These are phyloP conservation scores for Dendrobium officinale DNA, from an alignment of 106 monocot species.

Conservation along the genomic window DNA sequence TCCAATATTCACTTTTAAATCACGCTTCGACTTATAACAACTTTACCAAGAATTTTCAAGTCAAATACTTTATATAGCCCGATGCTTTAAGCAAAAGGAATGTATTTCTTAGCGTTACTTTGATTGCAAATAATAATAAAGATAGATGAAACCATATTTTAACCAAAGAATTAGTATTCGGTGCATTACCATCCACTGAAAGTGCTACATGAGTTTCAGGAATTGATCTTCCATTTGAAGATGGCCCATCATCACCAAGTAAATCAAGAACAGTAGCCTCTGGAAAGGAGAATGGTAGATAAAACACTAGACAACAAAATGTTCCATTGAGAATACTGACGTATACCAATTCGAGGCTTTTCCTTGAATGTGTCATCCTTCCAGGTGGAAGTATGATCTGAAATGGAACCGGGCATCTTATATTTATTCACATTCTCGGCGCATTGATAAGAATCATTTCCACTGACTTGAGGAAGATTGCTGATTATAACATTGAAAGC, in stretches of 20 bases:
- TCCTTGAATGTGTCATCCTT: conserved; percentile 1
- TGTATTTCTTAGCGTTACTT: background rate
- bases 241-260: conserved; percentile 45
- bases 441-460: conserved; percentile 5
- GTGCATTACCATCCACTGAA: conserved; percentile 59
- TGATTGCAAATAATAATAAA: background rate
- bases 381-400: background rate
- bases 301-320: background rate
- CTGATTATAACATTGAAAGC: background rate
- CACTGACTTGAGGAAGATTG: background rate
- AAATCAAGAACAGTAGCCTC: conserved; percentile 62
- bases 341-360: conserved; percentile 21
- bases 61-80: background rate
- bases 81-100: background rate
- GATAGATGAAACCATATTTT: background rate
- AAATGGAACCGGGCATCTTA: conserved; percentile 9
- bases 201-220: conserved; percentile 73
- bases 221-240: conserved; percentile 21
- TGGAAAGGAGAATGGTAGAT: conserved; percentile 18
- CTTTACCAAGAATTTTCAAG: background rate
- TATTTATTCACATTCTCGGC: conserved; percentile 13
- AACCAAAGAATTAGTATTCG: background rate
- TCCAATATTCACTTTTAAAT: background rate
- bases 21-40: background rate
- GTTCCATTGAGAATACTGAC: background rate